Evolutionary conservation across 495 filamentous ascomycete genomes (phyloP).

Genomic region (Tetracladium setigerum): DNA sequence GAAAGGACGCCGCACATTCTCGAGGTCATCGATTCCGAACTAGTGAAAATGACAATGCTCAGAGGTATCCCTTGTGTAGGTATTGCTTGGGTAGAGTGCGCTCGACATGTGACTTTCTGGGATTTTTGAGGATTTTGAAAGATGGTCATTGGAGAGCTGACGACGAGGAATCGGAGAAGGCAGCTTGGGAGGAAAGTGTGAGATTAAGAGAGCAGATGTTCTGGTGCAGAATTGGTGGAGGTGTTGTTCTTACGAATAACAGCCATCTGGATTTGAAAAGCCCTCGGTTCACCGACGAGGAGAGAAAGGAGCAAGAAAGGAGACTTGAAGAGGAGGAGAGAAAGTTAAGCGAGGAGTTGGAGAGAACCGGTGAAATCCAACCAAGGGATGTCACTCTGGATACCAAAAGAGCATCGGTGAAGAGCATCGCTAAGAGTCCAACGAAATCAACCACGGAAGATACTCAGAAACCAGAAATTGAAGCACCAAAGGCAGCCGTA

Average conservation of each 20-base stretch:
- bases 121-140: slow-evolving; percentile 80
- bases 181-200: slow-evolving; percentile 90
- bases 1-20: slow-evolving; percentile 58
- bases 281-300: slow-evolving; percentile 11
- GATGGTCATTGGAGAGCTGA: slow-evolving; percentile 66
- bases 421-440: no score
- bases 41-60: slow-evolving; percentile 74
- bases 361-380: slow-evolving; percentile 16
- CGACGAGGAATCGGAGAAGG: slow-evolving; percentile 57
- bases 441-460: no score
- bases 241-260: slow-evolving; percentile 17
- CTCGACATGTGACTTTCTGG: slow-evolving; percentile 83
- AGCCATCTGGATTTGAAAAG: slow-evolving; percentile 10
- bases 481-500: no score
- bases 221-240: slow-evolving; percentile 73
- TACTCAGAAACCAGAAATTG: no score
- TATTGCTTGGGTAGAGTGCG: slow-evolving; percentile 82
- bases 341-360: slow-evolving; percentile 18
- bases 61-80: slow-evolving; percentile 73
- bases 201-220: slow-evolving; percentile 90
- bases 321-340: slow-evolving; percentile 2
- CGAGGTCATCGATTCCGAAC: slow-evolving; percentile 85
- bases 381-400: slow-evolving; percentile 19
- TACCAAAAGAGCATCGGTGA: neutral
- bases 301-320: slow-evolving; percentile 12